Evolutionary conservation across 805 yeast species (phyloP), one percentile per base, ranked within the genome.

Genomic region (Wickerhamiella dianesei): DNA sequence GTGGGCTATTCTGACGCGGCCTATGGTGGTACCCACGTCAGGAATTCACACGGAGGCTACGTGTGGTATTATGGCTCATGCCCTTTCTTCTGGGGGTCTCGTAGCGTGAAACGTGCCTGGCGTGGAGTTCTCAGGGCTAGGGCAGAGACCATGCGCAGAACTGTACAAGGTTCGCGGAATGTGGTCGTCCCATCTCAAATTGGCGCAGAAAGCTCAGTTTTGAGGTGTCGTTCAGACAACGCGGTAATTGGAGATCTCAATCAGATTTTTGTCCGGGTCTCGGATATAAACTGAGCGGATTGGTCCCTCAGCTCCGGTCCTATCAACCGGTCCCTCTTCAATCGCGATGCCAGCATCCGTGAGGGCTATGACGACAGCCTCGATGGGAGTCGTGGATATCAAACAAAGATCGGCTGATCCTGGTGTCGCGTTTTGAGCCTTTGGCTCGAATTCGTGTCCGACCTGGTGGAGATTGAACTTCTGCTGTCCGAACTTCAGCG

Each of bases 271-370:
- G 39, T 40, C 44, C 20, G 40, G 44, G 18, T 40, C 44, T 4
- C 47, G 47, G 13, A 25, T n/a, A 20, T 45, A 45, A n/a, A 45
- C 40, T 3, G 44, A 45, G 37, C 9, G 13, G 20, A 45, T 45
- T 16, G 40, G 29, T 12, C 47, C 47, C 16, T 6, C 29, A 6
- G 47, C 47, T 14, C 47, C 47, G 14, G 32, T 9, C 14, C 43
- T 29, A 5, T 35, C 25, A 9, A 40, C 40, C 19, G 47, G 47
- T n/a, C 47, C 47, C 12, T 6, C 40, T 35, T 40, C 44, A 21
- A 40, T 40, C 18, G 35, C 8, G 19, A 45, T 32, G 25, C 44
- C 40, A 13, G 2, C 14, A 8, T 20, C 35, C 14, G 14, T 4
- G 18, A 45, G 21, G 40, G 39, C 40, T 35, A 3, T 44, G 21